Conservation (phyloP, 257 asterid genomes). For the Solanum commersonii region DNA sequence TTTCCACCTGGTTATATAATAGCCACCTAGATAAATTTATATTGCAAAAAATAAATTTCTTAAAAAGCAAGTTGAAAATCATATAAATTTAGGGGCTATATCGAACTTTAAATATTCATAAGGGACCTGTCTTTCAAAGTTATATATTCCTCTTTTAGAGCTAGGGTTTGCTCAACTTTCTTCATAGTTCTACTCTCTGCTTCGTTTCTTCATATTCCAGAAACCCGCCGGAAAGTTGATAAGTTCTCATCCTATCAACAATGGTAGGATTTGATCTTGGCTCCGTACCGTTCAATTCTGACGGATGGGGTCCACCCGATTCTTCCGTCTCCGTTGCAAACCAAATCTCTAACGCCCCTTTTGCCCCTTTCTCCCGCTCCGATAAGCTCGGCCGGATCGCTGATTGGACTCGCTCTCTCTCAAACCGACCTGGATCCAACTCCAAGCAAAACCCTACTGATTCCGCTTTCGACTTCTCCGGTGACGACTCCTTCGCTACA, state of each 20-base stretch:
- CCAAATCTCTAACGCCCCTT: slow-evolving; percentile 68
- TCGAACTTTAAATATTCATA: neutral
- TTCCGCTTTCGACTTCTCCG: slow-evolving; percentile 90
- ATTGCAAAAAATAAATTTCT: no score
- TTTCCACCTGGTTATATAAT: no score
- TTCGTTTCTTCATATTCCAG: neutral
- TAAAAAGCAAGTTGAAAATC: neutral
- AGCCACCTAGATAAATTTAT: no score
- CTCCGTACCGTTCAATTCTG: slow-evolving; percentile 74
- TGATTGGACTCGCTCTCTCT: slow-evolving; percentile 66
- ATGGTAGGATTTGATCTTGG: slow-evolving; percentile 79
- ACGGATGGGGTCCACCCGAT: slow-evolving; percentile 97
- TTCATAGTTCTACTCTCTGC: neutral
- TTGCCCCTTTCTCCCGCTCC: slow-evolving; percentile 96
- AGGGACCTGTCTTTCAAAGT: neutral
- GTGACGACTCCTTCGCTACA: slow-evolving; percentile 85
- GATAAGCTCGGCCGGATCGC: slow-evolving; percentile 89
- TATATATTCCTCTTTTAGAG: neutral
- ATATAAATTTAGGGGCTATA: neutral
- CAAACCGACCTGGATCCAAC: slow-evolving; percentile 49
- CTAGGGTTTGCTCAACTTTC: neutral
- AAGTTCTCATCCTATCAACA: neutral
- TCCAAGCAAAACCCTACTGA: slow-evolving; percentile 47
- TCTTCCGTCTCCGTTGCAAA: slow-evolving; percentile 30
- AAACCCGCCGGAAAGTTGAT: neutral